Percentiles rank a stretch among this genome's conserved stretches.
These are phyloP conservation scores for Tetrahymena malaccensis DNA, from an alignment of 73 alveolate genomes.

Conservation along the genomic window DNA sequence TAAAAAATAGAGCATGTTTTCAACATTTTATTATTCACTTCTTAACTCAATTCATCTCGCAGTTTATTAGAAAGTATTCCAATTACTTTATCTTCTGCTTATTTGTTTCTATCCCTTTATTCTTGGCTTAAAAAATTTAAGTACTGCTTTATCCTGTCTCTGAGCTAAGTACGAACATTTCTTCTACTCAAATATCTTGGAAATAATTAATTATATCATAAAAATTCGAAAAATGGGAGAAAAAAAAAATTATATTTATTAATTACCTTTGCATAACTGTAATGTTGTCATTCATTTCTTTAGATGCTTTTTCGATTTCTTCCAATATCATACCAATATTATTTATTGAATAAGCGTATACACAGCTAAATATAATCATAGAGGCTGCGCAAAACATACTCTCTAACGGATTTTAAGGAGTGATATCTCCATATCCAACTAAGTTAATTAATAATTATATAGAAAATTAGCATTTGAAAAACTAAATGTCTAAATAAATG, in stretches of 20 bases:
- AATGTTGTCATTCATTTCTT: neutral
- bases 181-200: neutral
- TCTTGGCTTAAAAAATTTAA: neutral
- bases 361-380: conserved; percentile 23
- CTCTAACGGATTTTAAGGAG: conserved; percentile 21
- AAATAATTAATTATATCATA: too few species aligned
- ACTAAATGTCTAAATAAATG: too few species aligned
- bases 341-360: conserved; percentile 35
- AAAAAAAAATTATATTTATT: neutral
- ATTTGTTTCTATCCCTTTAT: neutral
- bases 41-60: neutral
- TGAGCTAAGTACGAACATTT: neutral
- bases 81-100: neutral
- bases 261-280: neutral
- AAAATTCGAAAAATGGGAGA: too few species aligned
- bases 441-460: neutral
- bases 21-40: neutral
- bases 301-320: neutral
- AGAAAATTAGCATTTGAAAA: too few species aligned
- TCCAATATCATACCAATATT: conserved; percentile 28
- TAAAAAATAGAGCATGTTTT: neutral
- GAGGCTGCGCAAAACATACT: neutral
- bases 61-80: neutral
- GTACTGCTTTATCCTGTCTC: neutral
- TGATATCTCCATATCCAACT: conserved; percentile 39